Evolutionary conservation across 2,329 filamentous ascomycete genomes (phyloP).

Genomic region (Penicillium hesseltinei): DNA sequence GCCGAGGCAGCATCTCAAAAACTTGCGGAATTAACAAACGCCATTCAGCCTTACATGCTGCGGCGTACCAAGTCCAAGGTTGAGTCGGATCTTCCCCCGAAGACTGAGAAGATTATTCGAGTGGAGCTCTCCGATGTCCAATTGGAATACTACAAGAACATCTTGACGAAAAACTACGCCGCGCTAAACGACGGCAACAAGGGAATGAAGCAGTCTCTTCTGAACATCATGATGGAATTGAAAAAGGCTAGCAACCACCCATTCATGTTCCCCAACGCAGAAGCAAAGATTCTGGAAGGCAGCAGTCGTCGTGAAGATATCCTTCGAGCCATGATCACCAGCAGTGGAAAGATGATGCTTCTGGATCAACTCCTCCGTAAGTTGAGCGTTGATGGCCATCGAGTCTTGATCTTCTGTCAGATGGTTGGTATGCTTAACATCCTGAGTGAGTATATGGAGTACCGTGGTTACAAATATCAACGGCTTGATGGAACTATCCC

Average conservation of each 20-base stretch:
- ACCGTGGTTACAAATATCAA: slow-evolving; percentile 93
- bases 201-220: slow-evolving; percentile 87
- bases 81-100: slow-evolving; percentile 91
- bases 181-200: slow-evolving; percentile 86
- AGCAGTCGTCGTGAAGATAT: slow-evolving; percentile 82
- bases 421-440: slow-evolving; percentile 99
- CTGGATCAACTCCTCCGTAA: slow-evolving; percentile 93
- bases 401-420: slow-evolving; percentile 96
- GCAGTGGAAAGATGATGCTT: slow-evolving; percentile 99
- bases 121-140: slow-evolving; percentile 96
- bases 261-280: slow-evolving; percentile 94
- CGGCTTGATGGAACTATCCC: slow-evolving; percentile 93
- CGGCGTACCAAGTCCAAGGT: slow-evolving; percentile 96
- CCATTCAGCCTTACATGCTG: slow-evolving; percentile 91
- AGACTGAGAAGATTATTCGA: slow-evolving; percentile 98
- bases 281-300: slow-evolving; percentile 81
- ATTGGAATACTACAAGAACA: slow-evolving; percentile 98
- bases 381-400: slow-evolving; percentile 87
- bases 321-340: slow-evolving; percentile 88
- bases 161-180: slow-evolving; percentile 92
- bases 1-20: slow-evolving; percentile 82
- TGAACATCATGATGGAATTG: slow-evolving; percentile 99
- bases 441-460: slow-evolving; percentile 85
- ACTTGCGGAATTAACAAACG: slow-evolving; percentile 76
- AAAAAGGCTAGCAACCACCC: slow-evolving; percentile 99